phyloP scores from a whole-genome alignment of 2,329 filamentous ascomycete species.

The Aspergillus persii region DNA sequence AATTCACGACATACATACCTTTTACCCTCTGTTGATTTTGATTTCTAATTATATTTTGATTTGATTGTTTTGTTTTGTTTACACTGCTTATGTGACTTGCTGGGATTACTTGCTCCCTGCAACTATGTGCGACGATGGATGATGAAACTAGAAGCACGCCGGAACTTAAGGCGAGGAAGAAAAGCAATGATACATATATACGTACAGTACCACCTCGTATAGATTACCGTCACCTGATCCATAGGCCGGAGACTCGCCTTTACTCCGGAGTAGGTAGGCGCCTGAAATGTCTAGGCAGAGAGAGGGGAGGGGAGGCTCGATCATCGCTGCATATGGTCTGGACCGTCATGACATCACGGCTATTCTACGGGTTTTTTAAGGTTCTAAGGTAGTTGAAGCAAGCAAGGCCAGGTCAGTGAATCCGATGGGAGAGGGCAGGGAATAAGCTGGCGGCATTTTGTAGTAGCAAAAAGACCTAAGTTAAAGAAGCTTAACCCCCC shows the following conservation, averaged over 20 bases:
- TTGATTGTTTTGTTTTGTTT: no score
- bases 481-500: not conserved
- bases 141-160: conserved; percentile 5
- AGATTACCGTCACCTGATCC: not conserved
- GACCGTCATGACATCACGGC: conserved; percentile 10
- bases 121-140: conserved; percentile 17
- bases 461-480: not conserved
- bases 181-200: not conserved
- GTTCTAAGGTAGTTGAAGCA: no score
- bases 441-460: not conserved
- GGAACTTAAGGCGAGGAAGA: not conserved
- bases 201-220: not conserved
- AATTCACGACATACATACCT: conserved; percentile 1
- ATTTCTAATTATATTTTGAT: not conserved
- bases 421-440: no score
- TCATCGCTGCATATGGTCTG: not conserved
- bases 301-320: not conserved
- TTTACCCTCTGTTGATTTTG: not conserved
- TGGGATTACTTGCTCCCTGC: not conserved
- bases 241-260: no score
- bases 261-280: no score
- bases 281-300: no score
- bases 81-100: not conserved
- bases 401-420: no score
- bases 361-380: not conserved